phyloP scores from a whole-genome alignment of 441 rosid genomes.

The Bruguiera hainesii region DNA sequence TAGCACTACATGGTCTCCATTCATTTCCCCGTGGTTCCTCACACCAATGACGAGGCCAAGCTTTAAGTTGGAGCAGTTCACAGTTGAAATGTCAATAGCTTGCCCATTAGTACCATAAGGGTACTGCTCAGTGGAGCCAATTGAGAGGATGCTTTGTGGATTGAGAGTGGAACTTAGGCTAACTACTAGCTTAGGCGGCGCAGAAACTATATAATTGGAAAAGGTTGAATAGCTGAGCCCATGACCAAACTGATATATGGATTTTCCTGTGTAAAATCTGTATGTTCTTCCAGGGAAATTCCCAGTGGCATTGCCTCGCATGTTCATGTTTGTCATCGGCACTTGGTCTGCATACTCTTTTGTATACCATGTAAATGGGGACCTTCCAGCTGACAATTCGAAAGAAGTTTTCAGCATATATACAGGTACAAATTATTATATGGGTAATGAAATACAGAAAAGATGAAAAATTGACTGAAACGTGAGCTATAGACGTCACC shows the following conservation, averaged over 20 bases:
- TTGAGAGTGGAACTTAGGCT: neutral
- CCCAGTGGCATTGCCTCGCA: conserved; percentile 35
- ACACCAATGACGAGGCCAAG: conserved; percentile 25
- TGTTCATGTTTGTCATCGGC: conserved; percentile 53
- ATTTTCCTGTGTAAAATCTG: conserved; percentile 34
- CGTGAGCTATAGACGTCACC: conserved; percentile 12
- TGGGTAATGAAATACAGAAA: neutral
- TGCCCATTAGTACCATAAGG: neutral
- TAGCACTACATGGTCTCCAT: conserved; percentile 33
- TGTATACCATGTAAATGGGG: conserved; percentile 52
- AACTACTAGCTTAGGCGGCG: conserved; percentile 30
- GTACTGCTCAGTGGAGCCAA: neutral
- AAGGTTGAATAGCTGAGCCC: conserved; percentile 49
- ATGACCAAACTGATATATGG: conserved; percentile 38
- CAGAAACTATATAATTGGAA: conserved; percentile 32
- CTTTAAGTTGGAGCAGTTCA: conserved; percentile 27
- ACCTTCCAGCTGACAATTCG: conserved; percentile 40
- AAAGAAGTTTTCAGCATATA: neutral
- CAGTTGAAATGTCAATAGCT: conserved; percentile 24
- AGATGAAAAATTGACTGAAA: too few relatives aligned
- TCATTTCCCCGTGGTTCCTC: conserved; percentile 29
- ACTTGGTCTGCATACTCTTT: conserved; percentile 34
- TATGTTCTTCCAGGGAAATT: conserved; percentile 48
- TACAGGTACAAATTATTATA: neutral
- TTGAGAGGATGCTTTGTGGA: conserved; percentile 3